Base-by-base conservation (phyloP, 768 basidiomycete species). In the Pleurotus salmoneostramineus region DNA sequence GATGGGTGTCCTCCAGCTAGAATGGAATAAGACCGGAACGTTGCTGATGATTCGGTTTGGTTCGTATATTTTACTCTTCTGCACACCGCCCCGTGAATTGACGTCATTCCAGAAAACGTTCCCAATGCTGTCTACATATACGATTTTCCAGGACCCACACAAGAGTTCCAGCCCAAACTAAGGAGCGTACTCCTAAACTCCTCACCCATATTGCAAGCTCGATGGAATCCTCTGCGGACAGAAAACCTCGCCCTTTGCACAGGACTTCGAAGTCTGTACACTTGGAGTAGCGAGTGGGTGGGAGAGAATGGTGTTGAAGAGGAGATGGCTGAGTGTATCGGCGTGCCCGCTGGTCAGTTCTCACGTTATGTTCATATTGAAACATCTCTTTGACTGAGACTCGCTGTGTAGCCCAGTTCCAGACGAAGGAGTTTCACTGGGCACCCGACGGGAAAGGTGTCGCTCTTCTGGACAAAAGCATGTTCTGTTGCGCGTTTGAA, bases 311-410 rank as follows among this genome's bases (percentile, higher is more conserved):
- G 77, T 3, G 74, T 73, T 15, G 80, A 81, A 45, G 85, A 84
- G 65, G 93, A 93, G 65, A 88, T 93, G 72, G 92, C 93, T 2
- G 95, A 96, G 69, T 95, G 93, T 64, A 83, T 95, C 35, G 91
- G 91, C 5, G 83, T 97, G 3, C 95, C 95, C 35, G 82, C 88
- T n/a, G 83, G 91, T 90, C 66, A 72, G 91, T 12, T 50, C 33
- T 40, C 15, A 45, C 34, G 21, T 59, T 65, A 59, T 58, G 34
- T 58, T 65, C 17, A 68, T 71, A 55, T 1, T 40, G 2, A 11
- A 6, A 21, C 21, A 43, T 44, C 12, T 42, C 36, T 45, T 37
- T 11, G 31, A 56, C 51, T 48, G 40, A 14, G 46, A 33, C 32
- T 62, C 42, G 21, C 44, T 12, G n/a, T 33, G 8, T 51, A 91